Evolutionary conservation across 805 yeast genomes (phyloP), one percentile per base, ranked within the genome.

Genomic region (Candida hungchunana): DNA sequence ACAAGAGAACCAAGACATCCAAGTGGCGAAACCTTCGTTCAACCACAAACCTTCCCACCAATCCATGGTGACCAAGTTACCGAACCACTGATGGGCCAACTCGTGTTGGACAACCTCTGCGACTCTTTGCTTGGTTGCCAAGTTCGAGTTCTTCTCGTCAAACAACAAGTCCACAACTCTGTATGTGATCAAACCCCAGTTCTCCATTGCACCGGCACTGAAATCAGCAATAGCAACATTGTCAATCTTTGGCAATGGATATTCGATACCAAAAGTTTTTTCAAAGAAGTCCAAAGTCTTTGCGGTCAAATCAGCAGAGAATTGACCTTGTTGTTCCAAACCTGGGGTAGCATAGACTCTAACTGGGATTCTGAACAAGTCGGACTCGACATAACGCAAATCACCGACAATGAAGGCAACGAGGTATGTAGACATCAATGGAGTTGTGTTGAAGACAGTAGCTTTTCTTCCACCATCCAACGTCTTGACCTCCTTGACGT

Each of bases 11-110:
- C 90, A 84, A 5, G 90, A 83, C 82, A 82, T 82, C 86, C 90
- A 84, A 36, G 94, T 84, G 32, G 95, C 95, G 50, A 84, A 85
- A 30, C 93, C 90, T 65, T 84, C 95, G 57, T 84, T 84, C 51
- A 84, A 72, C 90, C 93, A 84, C 53, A 84, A 71, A 47, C 86
- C 90, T 60, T 82, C 86, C 95, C 95, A 84, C 81, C 86, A 84
- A 55, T 83, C 89, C 94, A 84, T 84, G 36, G 95, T 84, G 42
- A 84, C 94, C 62, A 84, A 69, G 61, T 84, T 81, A 56, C 95
- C 95, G 53, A 84, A 84, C 95, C 95, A 84, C 66, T 84, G 95
- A 61, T 84, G 95, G 32, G 94, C 93, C 64, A 84, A 71, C 64
- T 84, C 95, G 64, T 84, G 95, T 65, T 81, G 85, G 29, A 84